Percentiles rank a stretch among this genome's conserved stretches.
Evolutionary conservation across 768 basidiomycete species (phyloP).

Genomic region (Termitomyces sp.): DNA sequence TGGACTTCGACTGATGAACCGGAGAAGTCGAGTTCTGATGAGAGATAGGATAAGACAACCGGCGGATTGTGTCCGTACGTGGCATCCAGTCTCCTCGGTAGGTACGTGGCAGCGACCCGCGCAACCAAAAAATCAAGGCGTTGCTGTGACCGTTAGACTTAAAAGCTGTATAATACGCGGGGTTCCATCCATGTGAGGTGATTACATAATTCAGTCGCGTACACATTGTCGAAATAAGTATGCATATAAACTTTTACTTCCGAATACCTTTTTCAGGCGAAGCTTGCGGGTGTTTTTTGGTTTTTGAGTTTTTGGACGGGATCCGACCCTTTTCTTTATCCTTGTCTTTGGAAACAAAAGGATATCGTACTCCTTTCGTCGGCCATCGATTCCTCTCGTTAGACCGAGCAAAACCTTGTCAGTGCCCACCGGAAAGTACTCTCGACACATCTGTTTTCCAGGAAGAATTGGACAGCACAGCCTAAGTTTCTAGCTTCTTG

Average conservation of each 20-base stretch:
- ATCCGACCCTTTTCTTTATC: background rate
- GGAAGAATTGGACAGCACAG: background rate
- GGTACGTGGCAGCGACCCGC: constrained; percentile 8
- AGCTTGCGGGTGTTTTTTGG: background rate
- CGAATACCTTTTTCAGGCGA: background rate
- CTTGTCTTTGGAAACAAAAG: background rate
- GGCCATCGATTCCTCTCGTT: background rate
- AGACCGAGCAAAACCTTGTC: background rate
- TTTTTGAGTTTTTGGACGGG: background rate
- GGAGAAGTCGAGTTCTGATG: background rate
- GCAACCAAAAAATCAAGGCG: constrained; percentile 1
- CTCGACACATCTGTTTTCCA: background rate
- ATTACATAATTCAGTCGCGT: background rate
- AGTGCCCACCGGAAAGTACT: background rate
- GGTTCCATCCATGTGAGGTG: too few species aligned
- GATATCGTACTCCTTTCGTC: background rate
- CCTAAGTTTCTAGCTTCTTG: background rate
- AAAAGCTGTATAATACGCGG: too few species aligned
- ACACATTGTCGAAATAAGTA: background rate
- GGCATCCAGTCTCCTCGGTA: background rate
- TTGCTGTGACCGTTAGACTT: background rate
- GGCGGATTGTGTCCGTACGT: constrained; percentile 10
- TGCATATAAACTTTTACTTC: too few species aligned
- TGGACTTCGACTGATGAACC: background rate
- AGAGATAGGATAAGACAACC: constrained; percentile 12